Conservation (phyloP, 148 eudicot species). For the Rhododendron simsii region DNA sequence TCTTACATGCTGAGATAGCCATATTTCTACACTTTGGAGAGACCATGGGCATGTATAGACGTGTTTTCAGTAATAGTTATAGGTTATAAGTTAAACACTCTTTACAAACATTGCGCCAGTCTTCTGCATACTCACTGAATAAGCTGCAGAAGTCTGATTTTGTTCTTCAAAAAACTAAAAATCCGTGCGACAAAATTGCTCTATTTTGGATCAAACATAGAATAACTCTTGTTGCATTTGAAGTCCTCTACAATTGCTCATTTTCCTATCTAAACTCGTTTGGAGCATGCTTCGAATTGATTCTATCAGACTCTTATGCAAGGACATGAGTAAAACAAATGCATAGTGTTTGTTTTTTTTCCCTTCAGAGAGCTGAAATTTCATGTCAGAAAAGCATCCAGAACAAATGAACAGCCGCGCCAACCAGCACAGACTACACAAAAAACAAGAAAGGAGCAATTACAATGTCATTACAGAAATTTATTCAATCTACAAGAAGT, state of each 20-base stretch:
- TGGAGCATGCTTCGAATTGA: background rate
- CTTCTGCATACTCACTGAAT: background rate
- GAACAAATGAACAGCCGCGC: background rate
- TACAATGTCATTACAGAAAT: background rate
- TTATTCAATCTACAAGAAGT: background rate
- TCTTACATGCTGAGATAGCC: background rate
- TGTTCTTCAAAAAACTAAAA: background rate
- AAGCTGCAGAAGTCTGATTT: background rate
- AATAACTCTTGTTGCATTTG: background rate
- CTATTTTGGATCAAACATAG: no score
- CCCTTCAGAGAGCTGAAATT: background rate
- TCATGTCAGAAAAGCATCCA: background rate
- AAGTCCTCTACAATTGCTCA: background rate
- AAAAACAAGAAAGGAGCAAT: background rate
- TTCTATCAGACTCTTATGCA: background rate
- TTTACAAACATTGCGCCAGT: background rate
- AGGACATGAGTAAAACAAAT: background rate
- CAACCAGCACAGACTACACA: background rate
- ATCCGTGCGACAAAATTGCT: background rate
- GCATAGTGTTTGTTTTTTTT: background rate
- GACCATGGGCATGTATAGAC: background rate
- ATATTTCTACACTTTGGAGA: background rate
- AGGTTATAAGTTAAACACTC: background rate
- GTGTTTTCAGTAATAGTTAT: background rate
- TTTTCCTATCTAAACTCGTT: background rate